Evolutionary conservation across 441 rosid genomes (phyloP).

Genomic region (Rhodomyrtus psidioides): DNA sequence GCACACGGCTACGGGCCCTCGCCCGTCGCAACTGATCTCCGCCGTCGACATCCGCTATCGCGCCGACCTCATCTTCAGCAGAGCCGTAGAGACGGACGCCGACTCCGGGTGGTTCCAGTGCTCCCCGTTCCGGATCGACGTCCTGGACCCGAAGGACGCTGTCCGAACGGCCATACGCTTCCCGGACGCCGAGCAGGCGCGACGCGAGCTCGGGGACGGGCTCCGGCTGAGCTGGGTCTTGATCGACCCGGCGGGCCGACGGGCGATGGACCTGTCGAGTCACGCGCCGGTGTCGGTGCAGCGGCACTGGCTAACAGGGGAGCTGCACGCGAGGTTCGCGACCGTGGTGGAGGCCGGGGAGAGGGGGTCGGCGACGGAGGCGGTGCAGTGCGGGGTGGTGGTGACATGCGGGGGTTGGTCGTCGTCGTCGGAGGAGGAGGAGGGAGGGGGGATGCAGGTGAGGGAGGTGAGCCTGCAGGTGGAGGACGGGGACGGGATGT

Average conservation of each 20-base stretch:
- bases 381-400: slow-evolving; percentile 45
- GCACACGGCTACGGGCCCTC: not conserved
- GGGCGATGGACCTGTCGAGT: slow-evolving; percentile 59
- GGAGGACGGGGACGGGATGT: slow-evolving; percentile 70
- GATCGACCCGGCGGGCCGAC: slow-evolving; percentile 39
- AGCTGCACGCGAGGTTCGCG: slow-evolving; percentile 47
- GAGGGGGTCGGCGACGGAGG: slow-evolving; percentile 21
- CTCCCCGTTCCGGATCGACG: slow-evolving; percentile 65
- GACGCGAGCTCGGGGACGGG: slow-evolving; percentile 30
- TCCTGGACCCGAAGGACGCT: slow-evolving; percentile 52
- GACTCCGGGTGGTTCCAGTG: slow-evolving; percentile 53
- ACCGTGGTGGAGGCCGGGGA: slow-evolving; percentile 19
- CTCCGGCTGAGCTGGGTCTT: slow-evolving; percentile 68
- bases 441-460: slow-evolving; percentile 55
- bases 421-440: not conserved
- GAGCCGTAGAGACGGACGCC: slow-evolving; percentile 48
- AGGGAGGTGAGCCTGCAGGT: slow-evolving; percentile 59
- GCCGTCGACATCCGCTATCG: slow-evolving; percentile 57
- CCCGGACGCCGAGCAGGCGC: slow-evolving; percentile 26
- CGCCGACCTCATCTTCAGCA: slow-evolving; percentile 33
- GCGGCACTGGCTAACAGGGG: slow-evolving; percentile 67
- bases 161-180: slow-evolving; percentile 39
- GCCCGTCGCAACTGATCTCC: slow-evolving; percentile 45
- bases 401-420: slow-evolving; percentile 39
- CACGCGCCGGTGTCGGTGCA: slow-evolving; percentile 47